phyloP scores from a whole-genome alignment of 768 basidiomycete species.

The Kockovaella imperatae region DNA sequence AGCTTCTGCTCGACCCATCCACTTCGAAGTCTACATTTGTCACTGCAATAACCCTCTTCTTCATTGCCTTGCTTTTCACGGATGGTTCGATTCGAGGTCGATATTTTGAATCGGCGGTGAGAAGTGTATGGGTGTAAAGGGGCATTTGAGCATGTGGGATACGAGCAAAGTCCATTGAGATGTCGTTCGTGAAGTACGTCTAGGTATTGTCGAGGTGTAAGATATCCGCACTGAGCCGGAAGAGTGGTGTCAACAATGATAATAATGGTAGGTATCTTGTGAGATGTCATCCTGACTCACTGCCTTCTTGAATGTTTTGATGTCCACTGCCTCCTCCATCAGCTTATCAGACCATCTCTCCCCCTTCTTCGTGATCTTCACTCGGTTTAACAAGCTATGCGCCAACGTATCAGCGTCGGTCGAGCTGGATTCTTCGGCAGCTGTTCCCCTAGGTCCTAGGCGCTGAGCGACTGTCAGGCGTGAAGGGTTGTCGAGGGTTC shows the following conservation, averaged over 20 bases:
- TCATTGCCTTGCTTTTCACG: slow-evolving; percentile 26
- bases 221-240: slow-evolving; percentile 18
- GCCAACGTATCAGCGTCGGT: slow-evolving; percentile 10
- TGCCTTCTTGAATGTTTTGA: slow-evolving; percentile 23
- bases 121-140: slow-evolving; percentile 26
- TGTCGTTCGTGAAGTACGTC: slow-evolving; percentile 39
- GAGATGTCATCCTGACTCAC: slow-evolving; percentile 17
- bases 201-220: slow-evolving; percentile 31
- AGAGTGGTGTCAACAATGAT: neutral
- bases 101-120: slow-evolving; percentile 14
- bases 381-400: slow-evolving; percentile 11
- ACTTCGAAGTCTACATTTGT: slow-evolving; percentile 25
- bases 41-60: slow-evolving; percentile 37
- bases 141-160: slow-evolving; percentile 30
- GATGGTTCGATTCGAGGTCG: slow-evolving; percentile 19
- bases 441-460: too few species aligned
- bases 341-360: slow-evolving; percentile 39
- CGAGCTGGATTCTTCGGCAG: neutral
- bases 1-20: slow-evolving; percentile 28
- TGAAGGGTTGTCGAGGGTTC: neutral
- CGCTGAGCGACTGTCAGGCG: neutral
- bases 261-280: neutral
- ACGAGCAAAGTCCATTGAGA: slow-evolving; percentile 35
- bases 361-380: slow-evolving; percentile 20
- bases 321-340: slow-evolving; percentile 33